A percentile compares a stretch with the other conserved stretches of the same genome.
Conservation (phyloP, 805 yeast species). For the Pichia membranifaciens region DNA sequence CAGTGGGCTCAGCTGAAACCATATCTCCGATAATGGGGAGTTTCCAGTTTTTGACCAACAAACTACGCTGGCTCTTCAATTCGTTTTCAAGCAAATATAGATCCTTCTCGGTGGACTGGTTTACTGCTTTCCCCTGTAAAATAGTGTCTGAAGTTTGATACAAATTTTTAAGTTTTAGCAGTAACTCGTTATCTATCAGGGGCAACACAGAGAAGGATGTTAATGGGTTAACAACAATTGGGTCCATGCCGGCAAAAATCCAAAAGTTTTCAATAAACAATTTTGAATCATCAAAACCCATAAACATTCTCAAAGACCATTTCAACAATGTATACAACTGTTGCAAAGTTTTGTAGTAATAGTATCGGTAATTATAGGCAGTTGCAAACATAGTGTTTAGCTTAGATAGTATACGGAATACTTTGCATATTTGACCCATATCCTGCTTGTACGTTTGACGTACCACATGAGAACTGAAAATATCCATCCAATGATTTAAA, state of each 20-base stretch:
- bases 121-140: too few relatives aligned
- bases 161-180: not conserved
- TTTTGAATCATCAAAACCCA: slow-evolving; percentile 20
- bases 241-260: slow-evolving; percentile 13
- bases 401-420: slow-evolving; percentile 15
- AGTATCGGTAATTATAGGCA: slow-evolving; percentile 6
- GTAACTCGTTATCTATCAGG: too few relatives aligned
- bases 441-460: slow-evolving; percentile 15
- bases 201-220: too few relatives aligned
- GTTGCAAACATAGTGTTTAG: slow-evolving; percentile 7
- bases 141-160: not conserved
- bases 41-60: too few relatives aligned
- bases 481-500: slow-evolving; percentile 22
- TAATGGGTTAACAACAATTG: not conserved
- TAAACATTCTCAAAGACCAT: slow-evolving; percentile 11
- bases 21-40: not conserved
- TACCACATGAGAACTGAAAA: slow-evolving; percentile 9
- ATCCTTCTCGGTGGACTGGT: too few relatives aligned
- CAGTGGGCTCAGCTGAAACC: not conserved
- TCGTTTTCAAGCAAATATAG: too few relatives aligned
- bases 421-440: slow-evolving; percentile 16
- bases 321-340: slow-evolving; percentile 20
- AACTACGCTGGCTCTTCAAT: too few relatives aligned
- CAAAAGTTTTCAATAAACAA: slow-evolving; percentile 10
- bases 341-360: slow-evolving; percentile 10